Evolutionary conservation across 2,329 filamentous ascomycete genomes (phyloP).

Genomic region (Lasiodiplodia hormozganensis): DNA sequence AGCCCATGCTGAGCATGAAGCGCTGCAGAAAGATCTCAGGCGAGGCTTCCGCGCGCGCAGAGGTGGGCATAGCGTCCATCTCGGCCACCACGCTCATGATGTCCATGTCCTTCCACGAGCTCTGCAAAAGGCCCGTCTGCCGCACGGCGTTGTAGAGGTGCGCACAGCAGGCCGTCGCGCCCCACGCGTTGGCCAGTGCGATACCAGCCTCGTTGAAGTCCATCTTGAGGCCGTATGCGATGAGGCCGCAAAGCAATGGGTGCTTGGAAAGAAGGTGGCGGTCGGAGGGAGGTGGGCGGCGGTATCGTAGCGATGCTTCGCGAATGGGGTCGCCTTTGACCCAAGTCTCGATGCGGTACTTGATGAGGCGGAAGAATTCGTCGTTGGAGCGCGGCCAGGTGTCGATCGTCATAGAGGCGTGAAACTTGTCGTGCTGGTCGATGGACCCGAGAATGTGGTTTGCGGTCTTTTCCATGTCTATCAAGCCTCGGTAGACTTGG

Average conservation of each 20-base stretch:
- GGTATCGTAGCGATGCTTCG: background rate
- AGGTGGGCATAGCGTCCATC: too few relatives aligned
- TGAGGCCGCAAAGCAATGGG: constrained; percentile 44
- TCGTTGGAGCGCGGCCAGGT: constrained; percentile 35
- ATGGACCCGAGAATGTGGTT: constrained; percentile 29
- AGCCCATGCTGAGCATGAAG: constrained; percentile 50
- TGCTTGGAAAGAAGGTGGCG: constrained; percentile 32
- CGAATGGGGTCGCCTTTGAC: constrained; percentile 15
- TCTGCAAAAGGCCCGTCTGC: constrained; percentile 38
- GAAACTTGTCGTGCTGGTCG: constrained; percentile 32
- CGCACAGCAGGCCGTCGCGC: constrained; percentile 45
- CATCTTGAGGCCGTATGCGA: constrained; percentile 46
- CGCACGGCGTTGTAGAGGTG: constrained; percentile 54
- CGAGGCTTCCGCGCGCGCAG: constrained; percentile 34
- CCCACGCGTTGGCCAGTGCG: constrained; percentile 47
- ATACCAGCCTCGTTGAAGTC: constrained; percentile 44
- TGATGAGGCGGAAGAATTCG: constrained; percentile 27
- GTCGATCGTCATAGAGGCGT: constrained; percentile 31
- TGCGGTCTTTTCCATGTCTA: constrained; percentile 23
- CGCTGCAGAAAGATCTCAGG: constrained; percentile 46
- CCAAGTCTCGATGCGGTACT: constrained; percentile 30
- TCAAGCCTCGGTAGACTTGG: constrained; percentile 29
- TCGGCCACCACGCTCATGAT: constrained; percentile 33
- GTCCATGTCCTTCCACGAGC: constrained; percentile 53
- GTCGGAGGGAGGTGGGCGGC: constrained; percentile 12